Conservation (phyloP, 768 basidiomycete genomes). For the Lactarius sp. region DNA sequence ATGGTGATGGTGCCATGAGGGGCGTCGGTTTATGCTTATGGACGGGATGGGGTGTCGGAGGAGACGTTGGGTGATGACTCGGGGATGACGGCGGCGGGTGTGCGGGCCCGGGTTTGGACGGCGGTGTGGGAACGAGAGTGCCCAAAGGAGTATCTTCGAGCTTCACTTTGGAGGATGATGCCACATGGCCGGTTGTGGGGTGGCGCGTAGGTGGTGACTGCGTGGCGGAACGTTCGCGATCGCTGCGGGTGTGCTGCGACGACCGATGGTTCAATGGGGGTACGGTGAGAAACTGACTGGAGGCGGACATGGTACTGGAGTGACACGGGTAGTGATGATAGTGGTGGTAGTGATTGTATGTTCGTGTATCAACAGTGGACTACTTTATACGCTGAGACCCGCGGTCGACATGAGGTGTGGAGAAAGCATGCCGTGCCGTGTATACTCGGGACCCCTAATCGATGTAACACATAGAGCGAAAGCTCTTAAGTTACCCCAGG, state of each 20-base stretch:
- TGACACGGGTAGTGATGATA: neutral
- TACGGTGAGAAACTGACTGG: constrained; percentile 17
- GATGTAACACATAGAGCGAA: neutral
- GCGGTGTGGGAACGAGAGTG: neutral
- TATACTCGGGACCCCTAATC: neutral
- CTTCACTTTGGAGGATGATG: constrained; percentile 19
- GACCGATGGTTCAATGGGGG: constrained; percentile 10
- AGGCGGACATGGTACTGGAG: constrained; percentile 10
- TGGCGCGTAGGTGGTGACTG: neutral
- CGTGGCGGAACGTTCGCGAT: neutral
- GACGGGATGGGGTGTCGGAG: neutral
- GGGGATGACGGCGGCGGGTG: neutral
- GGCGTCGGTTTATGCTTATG: neutral
- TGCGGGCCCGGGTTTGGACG: neutral
- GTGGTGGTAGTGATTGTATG: neutral
- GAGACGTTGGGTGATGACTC: neutral
- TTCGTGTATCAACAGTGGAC: neutral
- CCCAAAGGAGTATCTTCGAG: constrained; percentile 21
- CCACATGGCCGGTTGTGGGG: neutral
- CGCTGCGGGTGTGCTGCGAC: constrained; percentile 8
- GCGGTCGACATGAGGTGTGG: constrained; percentile 13
- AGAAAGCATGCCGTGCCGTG: constrained; percentile 15
- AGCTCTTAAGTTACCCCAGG: neutral
- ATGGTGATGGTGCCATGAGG: neutral
- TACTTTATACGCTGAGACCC: constrained; percentile 15